Evolutionary conservation across 1,139 yeast species (phyloP), one percentile per base, ranked within the genome.

Genomic region (Yamadazyma conglobata): DNA sequence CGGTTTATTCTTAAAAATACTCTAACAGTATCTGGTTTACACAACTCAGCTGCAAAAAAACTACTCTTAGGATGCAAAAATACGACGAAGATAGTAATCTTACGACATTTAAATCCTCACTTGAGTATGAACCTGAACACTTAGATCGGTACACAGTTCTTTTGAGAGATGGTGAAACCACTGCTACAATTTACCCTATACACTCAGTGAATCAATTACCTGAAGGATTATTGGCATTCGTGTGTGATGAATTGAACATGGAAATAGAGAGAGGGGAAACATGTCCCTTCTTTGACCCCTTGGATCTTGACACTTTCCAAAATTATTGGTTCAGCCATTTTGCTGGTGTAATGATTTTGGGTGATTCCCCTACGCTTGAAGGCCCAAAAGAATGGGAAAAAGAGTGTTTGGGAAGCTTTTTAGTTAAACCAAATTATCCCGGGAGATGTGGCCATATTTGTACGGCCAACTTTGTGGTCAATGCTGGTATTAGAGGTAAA

Each of bases 371-470:
- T 0, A 64, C 64, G 19, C 56, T 80, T 11, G 79, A 74, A 42
- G 75, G 77, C 17, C 61, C 64, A 10, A 70, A 84, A 27, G 84
- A 82, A 42, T 86, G 96, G 96, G 94, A 86, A 43, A 82, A 85
- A 50, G 87, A 83, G 56, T 86, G 96, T 53, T 62, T 91, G 36
- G 97, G 96, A 1, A 72, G 87, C 2, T 88, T 88, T 50, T 78
- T 73, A 50, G 70, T 89, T 37, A 84, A 84, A 44, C 94, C 96
- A 4, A 85, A 87, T 48, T 91, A 82, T 50, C 95, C 96, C 0
- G 97, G 97, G 2, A 65, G 97, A 28, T 82, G 94, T 28, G 77
- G 94, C 0, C 97, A 89, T 54, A 81, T 91, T n/a, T 88, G 95
- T 47, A 86, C 95, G 0, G 95, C 87, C 3, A 83, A 82, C 19